phyloP scores from a whole-genome alignment of 371 early-diverging fungal genomes.

The Mucor irregularis region DNA sequence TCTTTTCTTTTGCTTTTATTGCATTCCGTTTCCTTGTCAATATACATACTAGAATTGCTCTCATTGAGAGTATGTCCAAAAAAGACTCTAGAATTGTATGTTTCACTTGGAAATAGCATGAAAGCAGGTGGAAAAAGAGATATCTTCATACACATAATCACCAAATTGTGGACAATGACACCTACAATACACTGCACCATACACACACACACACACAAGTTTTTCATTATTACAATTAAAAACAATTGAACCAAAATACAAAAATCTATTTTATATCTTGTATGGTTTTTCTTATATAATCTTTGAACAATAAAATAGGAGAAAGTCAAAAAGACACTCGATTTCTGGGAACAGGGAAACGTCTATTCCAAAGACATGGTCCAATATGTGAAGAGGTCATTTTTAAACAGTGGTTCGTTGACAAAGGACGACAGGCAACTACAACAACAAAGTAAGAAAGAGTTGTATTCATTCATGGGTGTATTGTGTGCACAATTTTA shows the following conservation, averaged over 20 bases:
- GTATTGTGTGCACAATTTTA: too few species aligned
- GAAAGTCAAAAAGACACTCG: slow-evolving; percentile 54
- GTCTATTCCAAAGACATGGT: slow-evolving; percentile 45
- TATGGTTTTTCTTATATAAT: slow-evolving; percentile 1
- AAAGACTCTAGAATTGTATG: too few species aligned
- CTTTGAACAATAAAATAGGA: slow-evolving; percentile 34
- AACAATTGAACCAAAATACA: slow-evolving; percentile 1
- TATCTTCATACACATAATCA: too few species aligned
- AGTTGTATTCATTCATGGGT: slow-evolving; percentile 20
- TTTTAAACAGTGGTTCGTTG: slow-evolving; percentile 24
- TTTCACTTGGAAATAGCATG: too few species aligned
- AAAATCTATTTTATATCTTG: not conserved
- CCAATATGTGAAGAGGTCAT: slow-evolving; percentile 37
- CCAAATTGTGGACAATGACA: too few species aligned
- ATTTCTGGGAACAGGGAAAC: slow-evolving; percentile 52
- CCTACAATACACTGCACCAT: too few species aligned
- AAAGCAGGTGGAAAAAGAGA: too few species aligned
- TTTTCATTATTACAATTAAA: not conserved
- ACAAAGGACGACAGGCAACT: not conserved
- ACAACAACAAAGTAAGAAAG: slow-evolving; percentile 21
- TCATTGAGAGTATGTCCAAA: too few species aligned
- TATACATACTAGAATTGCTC: too few species aligned
- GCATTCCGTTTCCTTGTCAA: too few species aligned
- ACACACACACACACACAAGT: not conserved
- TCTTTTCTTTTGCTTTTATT: too few species aligned